Conservation (phyloP, 371 early-diverging fungal genomes). For the Mortierella sp. region DNA sequence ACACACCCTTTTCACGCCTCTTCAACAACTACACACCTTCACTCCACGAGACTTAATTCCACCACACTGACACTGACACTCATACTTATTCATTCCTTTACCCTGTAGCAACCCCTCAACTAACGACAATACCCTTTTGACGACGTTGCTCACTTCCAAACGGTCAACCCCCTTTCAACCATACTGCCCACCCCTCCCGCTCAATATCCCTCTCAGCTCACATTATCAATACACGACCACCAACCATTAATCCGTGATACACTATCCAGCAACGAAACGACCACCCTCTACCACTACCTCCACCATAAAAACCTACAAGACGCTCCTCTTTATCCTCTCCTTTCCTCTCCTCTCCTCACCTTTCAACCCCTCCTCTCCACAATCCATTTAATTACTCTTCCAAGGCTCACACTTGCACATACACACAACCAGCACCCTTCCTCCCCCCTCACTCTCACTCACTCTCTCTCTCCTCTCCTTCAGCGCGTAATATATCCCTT, state of each 20-base stretch:
- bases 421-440: conserved; percentile 2
- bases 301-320: background rate
- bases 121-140: background rate
- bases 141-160: background rate
- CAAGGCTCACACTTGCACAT: no score
- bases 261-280: background rate
- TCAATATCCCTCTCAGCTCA: background rate
- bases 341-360: background rate
- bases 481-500: background rate
- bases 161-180: background rate
- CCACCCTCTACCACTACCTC: no score
- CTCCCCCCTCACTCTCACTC: background rate
- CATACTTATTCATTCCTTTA: conserved; percentile 3
- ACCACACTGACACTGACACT: background rate
- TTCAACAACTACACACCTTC: background rate
- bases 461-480: conserved; percentile 7
- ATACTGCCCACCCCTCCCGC: background rate
- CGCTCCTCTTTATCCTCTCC: background rate
- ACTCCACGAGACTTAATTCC: conserved; percentile 6
- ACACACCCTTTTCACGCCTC: background rate
- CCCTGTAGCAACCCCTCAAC: background rate
- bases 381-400: no score
- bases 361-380: background rate
- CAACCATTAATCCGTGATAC: background rate
- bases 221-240: background rate